Conservation (phyloP, 2,329 filamentous ascomycete genomes). For the Fusarium chuoi region DNA sequence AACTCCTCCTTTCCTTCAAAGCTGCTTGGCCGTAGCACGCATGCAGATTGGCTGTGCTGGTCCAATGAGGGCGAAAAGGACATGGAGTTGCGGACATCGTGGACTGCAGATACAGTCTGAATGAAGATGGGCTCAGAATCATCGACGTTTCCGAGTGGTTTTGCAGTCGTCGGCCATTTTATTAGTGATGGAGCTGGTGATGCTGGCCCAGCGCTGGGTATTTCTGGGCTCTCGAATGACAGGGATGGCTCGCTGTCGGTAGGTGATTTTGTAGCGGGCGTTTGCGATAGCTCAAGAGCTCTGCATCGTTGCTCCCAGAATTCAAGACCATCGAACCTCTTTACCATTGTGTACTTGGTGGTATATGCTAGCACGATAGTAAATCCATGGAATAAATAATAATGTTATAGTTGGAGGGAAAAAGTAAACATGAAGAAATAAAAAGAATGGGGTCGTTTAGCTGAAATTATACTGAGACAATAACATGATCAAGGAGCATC, state of each 20-base stretch:
- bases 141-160: background rate
- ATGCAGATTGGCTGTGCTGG: slow-evolving; percentile 16
- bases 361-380: background rate
- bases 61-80: slow-evolving; percentile 1
- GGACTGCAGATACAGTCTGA: background rate
- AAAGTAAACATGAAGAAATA: background rate
- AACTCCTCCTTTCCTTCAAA: slow-evolving; percentile 4
- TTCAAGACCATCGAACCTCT: slow-evolving; percentile 14
- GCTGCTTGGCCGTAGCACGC: background rate
- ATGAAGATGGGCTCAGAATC: background rate
- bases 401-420: background rate
- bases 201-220: background rate
- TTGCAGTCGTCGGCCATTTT: background rate
- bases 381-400: background rate
- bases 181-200: background rate
- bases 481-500: background rate
- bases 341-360: background rate
- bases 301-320: slow-evolving; percentile 21
- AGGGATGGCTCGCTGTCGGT: slow-evolving; percentile 1
- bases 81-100: slow-evolving; percentile 14
- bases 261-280: background rate
- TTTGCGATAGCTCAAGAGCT: background rate
- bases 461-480: slow-evolving; percentile 16
- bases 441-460: background rate
- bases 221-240: background rate